phyloP scores from a whole-genome alignment of 345 rosid genomes.

The Hibiscus mutabilis region DNA sequence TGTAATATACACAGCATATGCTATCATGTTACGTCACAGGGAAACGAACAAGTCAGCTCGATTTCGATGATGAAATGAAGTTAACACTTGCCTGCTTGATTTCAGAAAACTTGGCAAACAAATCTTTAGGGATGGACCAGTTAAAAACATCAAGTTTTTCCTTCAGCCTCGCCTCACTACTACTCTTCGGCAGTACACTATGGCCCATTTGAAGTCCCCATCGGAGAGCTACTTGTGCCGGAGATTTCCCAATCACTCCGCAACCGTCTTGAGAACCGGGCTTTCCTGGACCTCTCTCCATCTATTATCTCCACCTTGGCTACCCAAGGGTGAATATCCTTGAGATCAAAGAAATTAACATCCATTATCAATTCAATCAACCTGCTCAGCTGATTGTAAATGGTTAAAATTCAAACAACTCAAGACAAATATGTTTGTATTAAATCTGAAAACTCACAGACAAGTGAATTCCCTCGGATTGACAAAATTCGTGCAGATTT shows the following conservation, averaged over 20 bases:
- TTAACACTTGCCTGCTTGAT: constrained; percentile 48
- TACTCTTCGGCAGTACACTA: constrained; percentile 75
- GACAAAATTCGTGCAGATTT: constrained; percentile 57
- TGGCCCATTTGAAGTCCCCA: constrained; percentile 90
- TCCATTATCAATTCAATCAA: not conserved
- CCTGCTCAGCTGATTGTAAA: not conserved
- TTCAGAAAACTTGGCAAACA: constrained; percentile 50
- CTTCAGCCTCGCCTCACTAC: constrained; percentile 53
- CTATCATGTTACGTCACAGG: not conserved
- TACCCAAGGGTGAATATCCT: constrained; percentile 85
- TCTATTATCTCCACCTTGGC: constrained; percentile 52
- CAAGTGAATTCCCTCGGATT: constrained; percentile 65
- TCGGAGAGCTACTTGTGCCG: constrained; percentile 76
- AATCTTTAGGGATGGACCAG: constrained; percentile 70
- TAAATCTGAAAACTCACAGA: constrained; percentile 52
- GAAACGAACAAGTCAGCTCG: not conserved
- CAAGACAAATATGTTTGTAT: too few species aligned
- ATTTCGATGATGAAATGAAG: not conserved
- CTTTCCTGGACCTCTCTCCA: constrained; percentile 50
- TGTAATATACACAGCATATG: not conserved
- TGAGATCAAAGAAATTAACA: constrained; percentile 11
- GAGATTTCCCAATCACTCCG: constrained; percentile 58
- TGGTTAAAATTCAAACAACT: too few species aligned
- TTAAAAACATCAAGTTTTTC: constrained; percentile 57
- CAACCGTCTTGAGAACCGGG: constrained; percentile 37